A percentile compares a stretch with the other conserved stretches of the same genome.
Conservation (phyloP, 345 rosid species). For the Angophora floribunda region DNA sequence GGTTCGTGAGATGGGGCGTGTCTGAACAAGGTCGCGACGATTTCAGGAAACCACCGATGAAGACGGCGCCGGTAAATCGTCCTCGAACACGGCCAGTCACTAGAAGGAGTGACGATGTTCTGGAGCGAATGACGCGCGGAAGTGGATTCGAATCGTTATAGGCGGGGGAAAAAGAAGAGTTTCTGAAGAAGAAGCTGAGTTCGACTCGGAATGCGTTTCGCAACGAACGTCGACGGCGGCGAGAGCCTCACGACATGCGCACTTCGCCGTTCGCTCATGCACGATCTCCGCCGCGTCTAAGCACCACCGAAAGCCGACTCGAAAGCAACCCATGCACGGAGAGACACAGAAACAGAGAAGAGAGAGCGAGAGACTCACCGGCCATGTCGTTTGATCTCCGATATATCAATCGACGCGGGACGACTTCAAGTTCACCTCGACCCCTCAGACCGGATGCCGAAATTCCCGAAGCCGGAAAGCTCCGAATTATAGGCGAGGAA, state of each 20-base stretch:
- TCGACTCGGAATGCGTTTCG: neutral
- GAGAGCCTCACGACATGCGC: neutral
- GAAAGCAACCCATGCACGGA: neutral
- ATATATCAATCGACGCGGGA: neutral
- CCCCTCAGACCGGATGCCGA: no score
- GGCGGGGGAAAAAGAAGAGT: neutral
- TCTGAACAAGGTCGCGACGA: no score
- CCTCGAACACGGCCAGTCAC: neutral
- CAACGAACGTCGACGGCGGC: neutral
- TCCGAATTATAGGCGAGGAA: neutral
- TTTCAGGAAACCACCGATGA: neutral
- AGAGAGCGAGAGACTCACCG: neutral
- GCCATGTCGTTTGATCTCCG: neutral
- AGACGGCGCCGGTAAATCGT: neutral
- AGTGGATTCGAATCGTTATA: fast-evolving
- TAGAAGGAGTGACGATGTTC: neutral
- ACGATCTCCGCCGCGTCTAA: neutral
- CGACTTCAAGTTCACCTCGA: neutral
- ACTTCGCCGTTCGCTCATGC: neutral
- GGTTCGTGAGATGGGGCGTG: no score
- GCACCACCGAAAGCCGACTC: neutral
- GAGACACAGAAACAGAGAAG: neutral
- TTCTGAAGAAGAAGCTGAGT: neutral
- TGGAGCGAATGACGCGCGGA: neutral
- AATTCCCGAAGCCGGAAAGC: neutral